Evolutionary conservation across 73 alveolate genomes (phyloP).

Genomic region (Paramecium caudatum): DNA sequence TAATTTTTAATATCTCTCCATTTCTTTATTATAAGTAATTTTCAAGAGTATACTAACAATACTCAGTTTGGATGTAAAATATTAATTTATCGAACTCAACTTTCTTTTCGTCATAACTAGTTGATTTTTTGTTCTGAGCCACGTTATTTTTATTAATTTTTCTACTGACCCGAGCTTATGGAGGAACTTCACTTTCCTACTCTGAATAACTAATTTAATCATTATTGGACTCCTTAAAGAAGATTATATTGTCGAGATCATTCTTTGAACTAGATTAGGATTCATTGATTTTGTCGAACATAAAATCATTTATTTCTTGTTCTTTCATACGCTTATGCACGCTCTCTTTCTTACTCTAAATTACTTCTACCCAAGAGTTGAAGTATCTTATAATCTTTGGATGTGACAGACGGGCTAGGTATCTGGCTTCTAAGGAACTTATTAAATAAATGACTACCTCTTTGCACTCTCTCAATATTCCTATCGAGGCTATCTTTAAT

Average conservation of each 20-base stretch:
- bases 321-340: conserved; percentile 8
- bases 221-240: background rate
- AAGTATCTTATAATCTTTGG: conserved; percentile 74
- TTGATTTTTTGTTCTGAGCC: background rate
- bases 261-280: background rate
- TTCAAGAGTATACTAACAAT: conserved; percentile 65
- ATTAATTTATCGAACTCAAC: conserved; percentile 64
- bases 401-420: conserved; percentile 69
- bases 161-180: background rate
- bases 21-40: conserved; percentile 58
- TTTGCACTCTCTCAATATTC: conserved; percentile 34
- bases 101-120: conserved; percentile 10
- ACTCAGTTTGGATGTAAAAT: conserved; percentile 67
- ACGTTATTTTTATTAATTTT: background rate
- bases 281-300: background rate
- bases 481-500: conserved; percentile 32
- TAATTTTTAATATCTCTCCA: background rate
- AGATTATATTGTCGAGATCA: conserved; percentile 57
- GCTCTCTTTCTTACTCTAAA: conserved; percentile 9
- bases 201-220: conserved; percentile 47
- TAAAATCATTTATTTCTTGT: conserved; percentile 27
- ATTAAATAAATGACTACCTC: background rate
- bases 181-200: background rate
- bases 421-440: conserved; percentile 69
- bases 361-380: conserved; percentile 76